Evolutionary conservation across 2,329 filamentous ascomycete species (phyloP), one percentile per base, ranked within the genome.

Genomic region (Aspergillus carbonarius): DNA sequence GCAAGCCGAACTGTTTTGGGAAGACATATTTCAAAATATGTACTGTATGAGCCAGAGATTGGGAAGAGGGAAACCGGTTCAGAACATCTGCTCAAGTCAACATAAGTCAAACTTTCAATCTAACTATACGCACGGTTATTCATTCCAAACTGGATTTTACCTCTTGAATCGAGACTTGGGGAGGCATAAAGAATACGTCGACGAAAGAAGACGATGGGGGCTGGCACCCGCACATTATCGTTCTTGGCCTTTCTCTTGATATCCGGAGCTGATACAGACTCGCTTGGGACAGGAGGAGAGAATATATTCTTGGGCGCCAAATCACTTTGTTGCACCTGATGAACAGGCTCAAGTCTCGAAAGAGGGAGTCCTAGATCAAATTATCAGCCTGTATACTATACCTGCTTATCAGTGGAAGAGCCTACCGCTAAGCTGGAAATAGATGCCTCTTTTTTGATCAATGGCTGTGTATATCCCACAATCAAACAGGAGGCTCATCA

Each of bases 21-120:
- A 99, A 99, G 1, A 99, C 87, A 74, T 98, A 93, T 80, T 93
- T 95, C 84, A 96, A 85, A 18, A 96, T 76, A 65, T 89, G 90
- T 10, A 86, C 70, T 0, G 87, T 90, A 62, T 88, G 83, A 12
- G 75, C 69, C 1, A 79, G 68, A 61, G 40, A 74, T 60, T 66
- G 82, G 68, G 35, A 58, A 3, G 66, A 65, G 9, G 82, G 75
- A 63, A 83, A 89, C 20, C 92, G 86, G 70, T 95, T 96, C 23
- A 98, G 75, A 2, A 93, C 86, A 78, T 97, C 91, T 96, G 70
- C 10, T 39, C 2, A 39, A 23, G 10, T 17, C 2, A 42, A 42
- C 10, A 23, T 5, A 20, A 5, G 47, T 60, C 12, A 57, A 25
- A 27, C 17, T 10, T 27, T 4, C 40, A 8, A 23, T 6, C 5